Evolutionary conservation across 1,284 basidiomycete genomes (phyloP).

Genomic region (Ceratobasidium theobromae): DNA sequence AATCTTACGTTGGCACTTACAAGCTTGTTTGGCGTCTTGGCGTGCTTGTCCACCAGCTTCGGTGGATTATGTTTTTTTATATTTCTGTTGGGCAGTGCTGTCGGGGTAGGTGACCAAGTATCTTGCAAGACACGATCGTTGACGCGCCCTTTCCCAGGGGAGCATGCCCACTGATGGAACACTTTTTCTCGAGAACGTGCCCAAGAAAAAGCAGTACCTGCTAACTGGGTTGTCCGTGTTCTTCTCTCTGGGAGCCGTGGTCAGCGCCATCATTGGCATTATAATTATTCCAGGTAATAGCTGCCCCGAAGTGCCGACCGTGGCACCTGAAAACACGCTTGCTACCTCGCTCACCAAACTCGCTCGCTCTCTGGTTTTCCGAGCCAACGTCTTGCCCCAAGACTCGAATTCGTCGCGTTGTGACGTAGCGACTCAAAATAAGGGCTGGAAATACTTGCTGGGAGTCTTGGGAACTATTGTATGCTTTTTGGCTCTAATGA

Average conservation of each 20-base stretch:
- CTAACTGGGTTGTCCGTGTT: constrained; percentile 95
- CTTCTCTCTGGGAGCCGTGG: constrained; percentile 87
- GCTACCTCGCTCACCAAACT: not conserved
- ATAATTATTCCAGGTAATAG: constrained; percentile 75
- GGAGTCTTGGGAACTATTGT: constrained; percentile 70
- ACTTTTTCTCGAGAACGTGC: constrained; percentile 91
- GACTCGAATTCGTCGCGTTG: constrained; percentile 48
- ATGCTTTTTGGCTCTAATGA: constrained; percentile 40
- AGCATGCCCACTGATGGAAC: constrained; percentile 98
- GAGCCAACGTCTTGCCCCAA: constrained; percentile 38
- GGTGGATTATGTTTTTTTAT: constrained; percentile 70
- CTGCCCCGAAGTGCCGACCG: constrained; percentile 52
- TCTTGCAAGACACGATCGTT: not conserved
- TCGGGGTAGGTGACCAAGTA: constrained; percentile 61
- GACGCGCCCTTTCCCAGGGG: constrained; percentile 52
- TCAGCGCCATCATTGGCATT: constrained; percentile 77
- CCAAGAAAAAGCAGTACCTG: constrained; percentile 86
- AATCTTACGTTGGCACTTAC: constrained; percentile 91
- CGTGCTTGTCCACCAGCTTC: constrained; percentile 72
- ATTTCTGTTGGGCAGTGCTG: constrained; percentile 88
- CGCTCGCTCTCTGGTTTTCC: not conserved
- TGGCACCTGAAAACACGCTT: not conserved
- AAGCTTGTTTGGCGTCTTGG: constrained; percentile 81
- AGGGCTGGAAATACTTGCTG: constrained; percentile 86
- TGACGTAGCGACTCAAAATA: constrained; percentile 67